A percentile compares a stretch with the other conserved stretches of the same genome.
These are phyloP conservation scores for Ilyonectria destructans DNA, from an alignment of 2,329 filamentous ascomycete genomes.

Conservation along the genomic window DNA sequence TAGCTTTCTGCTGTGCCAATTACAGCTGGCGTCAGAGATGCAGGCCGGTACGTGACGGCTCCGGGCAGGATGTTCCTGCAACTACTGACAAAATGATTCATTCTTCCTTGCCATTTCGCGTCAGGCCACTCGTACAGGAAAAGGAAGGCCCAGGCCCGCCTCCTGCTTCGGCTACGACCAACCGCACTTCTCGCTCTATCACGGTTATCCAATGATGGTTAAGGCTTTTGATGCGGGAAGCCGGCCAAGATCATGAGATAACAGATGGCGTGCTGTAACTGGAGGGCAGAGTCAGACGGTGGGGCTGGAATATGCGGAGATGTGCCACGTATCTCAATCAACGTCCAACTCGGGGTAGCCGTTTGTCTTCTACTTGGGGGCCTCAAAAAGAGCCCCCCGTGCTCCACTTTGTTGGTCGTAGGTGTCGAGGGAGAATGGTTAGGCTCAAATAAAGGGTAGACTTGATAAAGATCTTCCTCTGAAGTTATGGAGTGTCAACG, in stretches of 20 bases:
- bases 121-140: not conserved
- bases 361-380: not conserved
- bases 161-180: not conserved
- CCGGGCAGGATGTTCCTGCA: not conserved
- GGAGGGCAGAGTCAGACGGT: not conserved
- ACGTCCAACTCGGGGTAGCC: too few relatives aligned
- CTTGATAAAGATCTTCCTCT: not conserved
- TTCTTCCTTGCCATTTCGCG: not conserved
- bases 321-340: not conserved
- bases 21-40: not conserved
- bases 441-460: not conserved
- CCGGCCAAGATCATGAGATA: not conserved
- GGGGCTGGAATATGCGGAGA: not conserved
- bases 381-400: too few relatives aligned
- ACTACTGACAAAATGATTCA: too few relatives aligned
- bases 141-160: not conserved
- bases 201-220: not conserved
- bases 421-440: not conserved
- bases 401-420: not conserved
- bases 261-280: slow-evolving; percentile 3
- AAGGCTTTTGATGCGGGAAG: not conserved
- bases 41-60: not conserved
- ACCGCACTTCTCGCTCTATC: not conserved
- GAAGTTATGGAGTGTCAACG: not conserved
- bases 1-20: not conserved